A percentile compares a stretch with the other conserved stretches of the same genome.
Evolutionary conservation across 2,329 filamentous ascomycete species (phyloP).

Genomic region (Colletotrichum australisinense): DNA sequence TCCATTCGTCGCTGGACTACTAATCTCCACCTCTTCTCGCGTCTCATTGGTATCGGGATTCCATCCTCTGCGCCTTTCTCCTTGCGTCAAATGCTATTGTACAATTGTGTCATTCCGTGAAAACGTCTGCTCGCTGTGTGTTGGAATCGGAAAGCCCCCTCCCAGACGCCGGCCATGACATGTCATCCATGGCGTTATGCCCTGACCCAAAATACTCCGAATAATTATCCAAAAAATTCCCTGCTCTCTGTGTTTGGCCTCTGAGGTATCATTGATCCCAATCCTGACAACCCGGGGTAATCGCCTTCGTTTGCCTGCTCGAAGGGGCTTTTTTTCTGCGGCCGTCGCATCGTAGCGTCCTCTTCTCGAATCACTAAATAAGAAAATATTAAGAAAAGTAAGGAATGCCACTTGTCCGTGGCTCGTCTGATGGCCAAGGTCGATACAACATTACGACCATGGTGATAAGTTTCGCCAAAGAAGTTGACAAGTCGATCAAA

Average conservation of each 20-base stretch:
- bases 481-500: neutral
- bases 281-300: constrained; percentile 9
- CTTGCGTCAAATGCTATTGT: constrained; percentile 22
- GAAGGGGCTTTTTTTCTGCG: constrained; percentile 14
- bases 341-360: constrained; percentile 26
- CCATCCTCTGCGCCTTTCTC: constrained; percentile 2
- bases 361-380: constrained; percentile 20
- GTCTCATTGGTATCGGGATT: constrained; percentile 8
- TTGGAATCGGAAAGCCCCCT: constrained; percentile 25
- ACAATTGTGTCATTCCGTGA: constrained; percentile 30
- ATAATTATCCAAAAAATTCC: constrained; percentile 14
- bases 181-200: constrained; percentile 26
- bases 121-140: constrained; percentile 32
- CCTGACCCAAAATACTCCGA: constrained; percentile 29
- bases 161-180: constrained; percentile 30
- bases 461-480: neutral
- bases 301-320: constrained; percentile 21
- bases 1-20: neutral
- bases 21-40: constrained; percentile 8
- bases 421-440: neutral
- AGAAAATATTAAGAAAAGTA: neutral
- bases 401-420: constrained; percentile 13
- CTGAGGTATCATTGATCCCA: constrained; percentile 28
- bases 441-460: neutral
- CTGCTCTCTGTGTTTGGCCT: neutral